phyloP scores from a whole-genome alignment of 345 rosid species.

The Syzygium aqueum region DNA sequence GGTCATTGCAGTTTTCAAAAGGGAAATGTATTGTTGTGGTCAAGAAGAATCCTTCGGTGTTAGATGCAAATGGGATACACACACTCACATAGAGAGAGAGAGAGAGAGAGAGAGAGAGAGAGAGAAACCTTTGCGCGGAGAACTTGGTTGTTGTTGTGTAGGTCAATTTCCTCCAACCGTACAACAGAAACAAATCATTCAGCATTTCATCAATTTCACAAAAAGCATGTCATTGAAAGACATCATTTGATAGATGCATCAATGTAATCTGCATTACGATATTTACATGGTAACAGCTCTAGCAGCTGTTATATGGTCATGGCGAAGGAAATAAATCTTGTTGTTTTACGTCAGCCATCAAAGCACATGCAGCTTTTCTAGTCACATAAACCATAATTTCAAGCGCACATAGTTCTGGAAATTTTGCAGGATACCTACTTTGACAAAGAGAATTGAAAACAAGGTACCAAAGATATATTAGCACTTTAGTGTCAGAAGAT shows the following conservation, averaged over 20 bases:
- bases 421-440: not conserved
- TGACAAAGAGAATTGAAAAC: not conserved
- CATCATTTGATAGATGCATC: not conserved
- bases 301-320: not conserved
- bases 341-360: not conserved
- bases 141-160: constrained; percentile 89
- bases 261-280: not conserved
- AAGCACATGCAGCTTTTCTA: not conserved
- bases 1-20: not conserved
- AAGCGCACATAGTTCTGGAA: not conserved
- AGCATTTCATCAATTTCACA: not conserved
- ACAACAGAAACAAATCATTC: not conserved
- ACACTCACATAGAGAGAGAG: not conserved
- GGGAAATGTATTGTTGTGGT: not conserved
- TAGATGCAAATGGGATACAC: not conserved
- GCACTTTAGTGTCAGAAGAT: not conserved
- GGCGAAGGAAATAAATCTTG: not conserved
- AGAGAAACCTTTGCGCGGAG: constrained; percentile 80
- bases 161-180: constrained; percentile 64
- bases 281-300: not conserved
- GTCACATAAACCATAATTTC: not conserved
- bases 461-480: not conserved
- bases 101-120: not conserved
- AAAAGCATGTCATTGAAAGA: not conserved
- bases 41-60: not conserved